Evolutionary conservation across 2,329 filamentous ascomycete genomes (phyloP), one percentile per base, ranked within the genome.

Genomic region (Dothistroma pini): DNA sequence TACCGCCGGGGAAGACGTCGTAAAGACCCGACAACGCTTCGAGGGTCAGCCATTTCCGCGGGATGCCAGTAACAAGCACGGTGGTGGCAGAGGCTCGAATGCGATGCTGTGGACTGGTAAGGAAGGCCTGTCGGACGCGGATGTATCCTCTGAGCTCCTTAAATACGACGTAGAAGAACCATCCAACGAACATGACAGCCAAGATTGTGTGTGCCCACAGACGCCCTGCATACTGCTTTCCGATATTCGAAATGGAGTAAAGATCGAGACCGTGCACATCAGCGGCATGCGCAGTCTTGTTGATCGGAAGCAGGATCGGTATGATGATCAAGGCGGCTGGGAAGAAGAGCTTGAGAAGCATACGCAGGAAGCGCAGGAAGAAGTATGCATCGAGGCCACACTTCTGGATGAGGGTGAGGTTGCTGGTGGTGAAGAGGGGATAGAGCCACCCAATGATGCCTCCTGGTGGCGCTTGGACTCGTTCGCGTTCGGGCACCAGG

Each of bases 361-460:
- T 89, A 63, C 89, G 86, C 29, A 93, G 84, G 71, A 96, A 99
- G 64, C 96, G 89, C 0, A 99, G 82, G 75, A 99, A 99, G 80
- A 97, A 96, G 78, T 96, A 99, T 71, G 93, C 92, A 74, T 99
- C 95, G 10, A 99, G 84, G 19, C 95, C 95, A 68, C 93, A 97
- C 76, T 97, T 96, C 57, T 93, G 89, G 70, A 99, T 96, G 68
- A 99, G 86, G 68, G 96, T 91, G 12, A 90, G 90, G 84, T 80
- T 86, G 75, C 78, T 90, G 78, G 79, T 87, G 75, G 78, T 90
- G 81, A 81, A 96, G 66, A 79, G 81, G 3, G 83, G 81, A 14
- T 73, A 71, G 54, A 84, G 75, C 84, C 83, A 86, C 68, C 73
- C 75, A 60, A 81, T 79, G 29, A 83, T 79, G 73, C 75, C 83